Evolutionary conservation across 805 yeast species (phyloP).

Genomic region (Saccharomycopsis guyanensis): DNA sequence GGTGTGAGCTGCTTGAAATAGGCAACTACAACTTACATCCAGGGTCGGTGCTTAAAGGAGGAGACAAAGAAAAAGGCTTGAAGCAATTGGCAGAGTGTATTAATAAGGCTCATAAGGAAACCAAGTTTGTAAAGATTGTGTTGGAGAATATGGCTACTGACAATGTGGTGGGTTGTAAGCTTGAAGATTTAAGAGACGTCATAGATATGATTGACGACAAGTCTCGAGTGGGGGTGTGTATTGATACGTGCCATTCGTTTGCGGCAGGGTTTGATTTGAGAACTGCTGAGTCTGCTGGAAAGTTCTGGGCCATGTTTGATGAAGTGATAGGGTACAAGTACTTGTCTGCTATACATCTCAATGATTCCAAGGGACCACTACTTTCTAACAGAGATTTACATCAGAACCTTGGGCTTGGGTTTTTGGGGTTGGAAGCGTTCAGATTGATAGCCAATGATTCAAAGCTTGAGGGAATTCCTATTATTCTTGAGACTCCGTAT

Average conservation of each 20-base stretch:
- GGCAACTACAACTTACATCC: slow-evolving; percentile 91
- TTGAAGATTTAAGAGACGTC: slow-evolving; percentile 69
- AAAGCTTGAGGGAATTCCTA: slow-evolving; percentile 59
- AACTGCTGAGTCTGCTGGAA: slow-evolving; percentile 45
- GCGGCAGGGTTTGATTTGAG: slow-evolving; percentile 93
- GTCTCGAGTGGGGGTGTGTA: slow-evolving; percentile 84
- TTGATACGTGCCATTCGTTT: slow-evolving; percentile 93
- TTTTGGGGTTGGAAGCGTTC: slow-evolving; percentile 79
- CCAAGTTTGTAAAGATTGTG: slow-evolving; percentile 76
- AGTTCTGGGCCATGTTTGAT: slow-evolving; percentile 76
- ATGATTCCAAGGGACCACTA: slow-evolving; percentile 91
- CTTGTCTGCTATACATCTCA: slow-evolving; percentile 75
- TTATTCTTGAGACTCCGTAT: slow-evolving; percentile 79
- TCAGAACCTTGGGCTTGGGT: slow-evolving; percentile 84
- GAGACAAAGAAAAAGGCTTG: slow-evolving; percentile 58
- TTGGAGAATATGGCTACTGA: slow-evolving; percentile 98
- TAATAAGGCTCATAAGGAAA: slow-evolving; percentile 67
- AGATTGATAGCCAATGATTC: slow-evolving; percentile 65
- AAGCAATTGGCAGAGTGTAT: slow-evolving; percentile 67
- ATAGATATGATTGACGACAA: slow-evolving; percentile 76
- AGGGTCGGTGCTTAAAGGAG: slow-evolving; percentile 73
- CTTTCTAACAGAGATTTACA: slow-evolving; percentile 89
- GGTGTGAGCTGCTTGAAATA: slow-evolving; percentile 81
- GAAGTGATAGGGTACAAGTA: slow-evolving; percentile 64
- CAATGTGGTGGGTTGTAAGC: slow-evolving; percentile 72